Evolutionary conservation across 1,284 basidiomycete genomes (phyloP).

Genomic region (Volvariella surrecta): DNA sequence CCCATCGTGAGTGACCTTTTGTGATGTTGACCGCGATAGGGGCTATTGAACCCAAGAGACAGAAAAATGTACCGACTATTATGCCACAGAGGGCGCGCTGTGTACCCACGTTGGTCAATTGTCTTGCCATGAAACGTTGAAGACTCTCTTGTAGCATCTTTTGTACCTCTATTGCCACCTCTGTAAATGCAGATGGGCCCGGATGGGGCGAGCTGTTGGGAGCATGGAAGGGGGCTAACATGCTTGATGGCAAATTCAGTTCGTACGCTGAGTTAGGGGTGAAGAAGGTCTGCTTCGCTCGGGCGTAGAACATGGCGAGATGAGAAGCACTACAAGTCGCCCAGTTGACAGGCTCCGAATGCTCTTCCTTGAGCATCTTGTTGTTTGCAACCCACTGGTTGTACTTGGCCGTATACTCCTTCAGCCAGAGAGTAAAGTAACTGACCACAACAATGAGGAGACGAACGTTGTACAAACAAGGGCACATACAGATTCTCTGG

Average conservation of each 20-base stretch:
- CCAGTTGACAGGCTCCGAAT: slow-evolving; percentile 22
- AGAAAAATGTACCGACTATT: slow-evolving; percentile 42
- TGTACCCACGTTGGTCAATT: slow-evolving; percentile 71
- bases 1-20: slow-evolving; percentile 36
- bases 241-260: slow-evolving; percentile 56
- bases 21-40: slow-evolving; percentile 44
- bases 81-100: slow-evolving; percentile 62
- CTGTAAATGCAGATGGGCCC: slow-evolving; percentile 53
- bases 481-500: slow-evolving; percentile 54
- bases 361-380: slow-evolving; percentile 23
- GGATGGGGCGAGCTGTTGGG: slow-evolving; percentile 41
- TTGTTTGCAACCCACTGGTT: slow-evolving; percentile 45
- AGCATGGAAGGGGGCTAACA: slow-evolving; percentile 55
- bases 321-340: slow-evolving; percentile 39
- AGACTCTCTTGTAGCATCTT: slow-evolving; percentile 55
- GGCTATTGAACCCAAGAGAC: slow-evolving; percentile 36
- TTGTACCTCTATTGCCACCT: slow-evolving; percentile 47
- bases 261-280: slow-evolving; percentile 61
- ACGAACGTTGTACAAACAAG: slow-evolving; percentile 1
- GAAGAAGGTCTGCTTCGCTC: slow-evolving; percentile 72
- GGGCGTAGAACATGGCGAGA: slow-evolving; percentile 62
- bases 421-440: slow-evolving; percentile 71
- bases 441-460: slow-evolving; percentile 20
- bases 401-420: slow-evolving; percentile 54
- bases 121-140: slow-evolving; percentile 57